These are phyloP conservation scores for Aaosphaeria arxii DNA, from an alignment of 2,329 filamentous ascomycete genomes.

Conservation along the genomic window DNA sequence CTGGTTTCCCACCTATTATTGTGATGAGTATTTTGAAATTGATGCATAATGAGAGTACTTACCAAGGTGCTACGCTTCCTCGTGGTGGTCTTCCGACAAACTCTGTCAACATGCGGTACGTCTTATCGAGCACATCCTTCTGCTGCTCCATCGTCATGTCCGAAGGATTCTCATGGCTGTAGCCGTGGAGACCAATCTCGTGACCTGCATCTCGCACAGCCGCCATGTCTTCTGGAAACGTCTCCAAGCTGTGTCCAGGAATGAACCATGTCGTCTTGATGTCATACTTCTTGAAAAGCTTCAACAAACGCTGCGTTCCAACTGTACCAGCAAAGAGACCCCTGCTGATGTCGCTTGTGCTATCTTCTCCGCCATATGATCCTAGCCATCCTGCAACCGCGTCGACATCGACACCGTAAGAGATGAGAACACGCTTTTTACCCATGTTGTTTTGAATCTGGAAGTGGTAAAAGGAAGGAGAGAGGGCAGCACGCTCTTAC, in stretches of 20 bases:
- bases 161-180: constrained; percentile 68
- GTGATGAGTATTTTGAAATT: constrained; percentile 34
- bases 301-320: constrained; percentile 65
- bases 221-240: constrained; percentile 61
- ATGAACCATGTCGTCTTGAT: constrained; percentile 70
- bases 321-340: constrained; percentile 67
- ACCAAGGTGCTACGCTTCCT: constrained; percentile 70
- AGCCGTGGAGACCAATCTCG: constrained; percentile 65
- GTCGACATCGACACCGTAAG: constrained; percentile 73
- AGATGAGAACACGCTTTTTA: constrained; percentile 53
- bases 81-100: constrained; percentile 68
- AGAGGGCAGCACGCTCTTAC: neutral
- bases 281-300: constrained; percentile 68
- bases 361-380: constrained; percentile 70
- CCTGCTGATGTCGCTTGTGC: constrained; percentile 67
- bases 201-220: constrained; percentile 60
- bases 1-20: constrained; percentile 60
- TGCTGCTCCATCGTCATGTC: constrained; percentile 73
- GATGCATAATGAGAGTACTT: neutral
- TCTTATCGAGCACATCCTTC: constrained; percentile 69
- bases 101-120: constrained; percentile 67
- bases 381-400: constrained; percentile 67
- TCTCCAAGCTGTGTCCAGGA: constrained; percentile 59
- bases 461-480: too few relatives aligned
- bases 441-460: constrained; percentile 25